Conservation (phyloP, 2,329 filamentous ascomycete genomes). For the Dendryphion nanum region DNA sequence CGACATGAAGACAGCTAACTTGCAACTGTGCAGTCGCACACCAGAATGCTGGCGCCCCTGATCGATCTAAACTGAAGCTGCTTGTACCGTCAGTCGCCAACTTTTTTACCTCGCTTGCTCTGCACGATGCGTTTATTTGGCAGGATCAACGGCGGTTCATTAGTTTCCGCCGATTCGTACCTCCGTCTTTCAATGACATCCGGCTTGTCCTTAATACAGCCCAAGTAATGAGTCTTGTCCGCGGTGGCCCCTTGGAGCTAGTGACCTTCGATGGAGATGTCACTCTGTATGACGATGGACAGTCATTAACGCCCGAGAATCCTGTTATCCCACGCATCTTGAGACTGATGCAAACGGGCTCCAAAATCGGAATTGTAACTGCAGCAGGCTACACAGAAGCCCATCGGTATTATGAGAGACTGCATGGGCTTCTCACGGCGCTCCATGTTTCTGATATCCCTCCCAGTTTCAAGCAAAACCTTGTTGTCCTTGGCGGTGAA, state of each 20-base stretch:
- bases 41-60: constrained; percentile 61
- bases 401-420: constrained; percentile 78
- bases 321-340: constrained; percentile 70
- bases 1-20: too few relatives aligned
- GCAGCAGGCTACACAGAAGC: constrained; percentile 92
- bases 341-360: constrained; percentile 72
- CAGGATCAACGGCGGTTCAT: constrained; percentile 86
- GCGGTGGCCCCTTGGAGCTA: constrained; percentile 69
- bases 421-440: constrained; percentile 83
- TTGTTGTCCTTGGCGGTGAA: constrained; percentile 93
- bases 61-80: constrained; percentile 86
- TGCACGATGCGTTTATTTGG: constrained; percentile 87
- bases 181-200: constrained; percentile 96
- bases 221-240: constrained; percentile 87
- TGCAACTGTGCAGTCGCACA: constrained; percentile 64
- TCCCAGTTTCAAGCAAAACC: constrained; percentile 66
- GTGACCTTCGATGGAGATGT: constrained; percentile 98
- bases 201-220: constrained; percentile 91
- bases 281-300: constrained; percentile 82
- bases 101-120: constrained; percentile 85
- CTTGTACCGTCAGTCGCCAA: constrained; percentile 88
- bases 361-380: constrained; percentile 92
- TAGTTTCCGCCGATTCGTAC: constrained; percentile 86
- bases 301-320: constrained; percentile 71
- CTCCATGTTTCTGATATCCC: constrained; percentile 66